Evolutionary conservation across 257 asterid genomes (phyloP).

Genomic region (Ehretia macrophylla): DNA sequence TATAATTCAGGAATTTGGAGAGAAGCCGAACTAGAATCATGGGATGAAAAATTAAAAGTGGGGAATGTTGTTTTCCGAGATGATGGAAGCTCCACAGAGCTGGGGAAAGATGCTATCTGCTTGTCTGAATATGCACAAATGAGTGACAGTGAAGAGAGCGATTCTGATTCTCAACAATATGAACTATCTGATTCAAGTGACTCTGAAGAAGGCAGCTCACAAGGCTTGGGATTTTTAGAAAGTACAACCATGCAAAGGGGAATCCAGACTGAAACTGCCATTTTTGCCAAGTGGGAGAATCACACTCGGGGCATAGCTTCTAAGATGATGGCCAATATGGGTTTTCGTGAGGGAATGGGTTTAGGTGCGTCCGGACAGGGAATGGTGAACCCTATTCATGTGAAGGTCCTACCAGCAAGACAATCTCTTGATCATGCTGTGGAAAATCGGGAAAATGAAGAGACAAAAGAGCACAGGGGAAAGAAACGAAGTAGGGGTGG

Average conservation of each 20-base stretch:
- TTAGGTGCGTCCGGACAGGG: conserved; percentile 93
- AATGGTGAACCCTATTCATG: conserved; percentile 66
- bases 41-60: conserved; percentile 61
- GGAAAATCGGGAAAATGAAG: conserved; percentile 32
- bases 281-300: conserved; percentile 94
- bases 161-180: conserved; percentile 42
- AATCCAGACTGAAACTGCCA: conserved; percentile 77
- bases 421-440: conserved; percentile 82
- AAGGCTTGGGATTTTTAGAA: conserved; percentile 71
- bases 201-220: conserved; percentile 48
- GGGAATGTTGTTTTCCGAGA: conserved; percentile 65
- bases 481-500: conserved; percentile 92
- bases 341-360: conserved; percentile 98
- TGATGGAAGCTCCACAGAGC: conserved; percentile 69
- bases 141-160: conserved; percentile 62
- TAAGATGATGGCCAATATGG: conserved; percentile 98
- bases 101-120: conserved; percentile 59
- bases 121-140: conserved; percentile 54
- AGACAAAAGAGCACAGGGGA: conserved; percentile 24
- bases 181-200: conserved; percentile 56
- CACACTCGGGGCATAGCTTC: conserved; percentile 97
- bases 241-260: conserved; percentile 53
- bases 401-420: conserved; percentile 66
- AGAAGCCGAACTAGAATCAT: conserved; percentile 82
- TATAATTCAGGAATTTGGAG: conserved; percentile 67